Evolutionary conservation across 768 basidiomycete species (phyloP), one percentile per base, ranked within the genome.

Genomic region (Guyanaporus albipodus): DNA sequence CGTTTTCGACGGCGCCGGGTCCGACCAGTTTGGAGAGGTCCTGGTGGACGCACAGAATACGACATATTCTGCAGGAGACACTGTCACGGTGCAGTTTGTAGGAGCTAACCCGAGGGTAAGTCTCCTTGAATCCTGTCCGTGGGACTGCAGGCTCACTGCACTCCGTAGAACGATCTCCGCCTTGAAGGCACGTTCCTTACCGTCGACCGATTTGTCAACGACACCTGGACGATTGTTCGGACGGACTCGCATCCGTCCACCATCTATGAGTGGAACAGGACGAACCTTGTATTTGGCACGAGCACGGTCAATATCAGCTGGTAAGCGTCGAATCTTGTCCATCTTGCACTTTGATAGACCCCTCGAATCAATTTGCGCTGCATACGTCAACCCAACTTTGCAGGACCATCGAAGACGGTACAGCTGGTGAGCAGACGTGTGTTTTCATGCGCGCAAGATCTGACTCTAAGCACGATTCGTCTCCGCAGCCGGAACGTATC

Each of bases 171-270:
- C 56, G 89, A 90, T 58, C 74, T 88, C 26, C 78, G 80, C 19
- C 71, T 89, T 10, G 86, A 87, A 56, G 74, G 73, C 35, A 87
- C 86, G 1, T 89, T 85, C 73, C 67, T 90, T 35, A 78, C 74
- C 1, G 76, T 90, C 32, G 84, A 89, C 48, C 74, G 70, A 41
- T 62, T 73, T 27, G 64, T 72, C 7, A 58, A 68, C 14, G 73
- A 70, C 23, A 54, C 67, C 42, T 90, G 85, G 86, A 67, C 49
- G 48, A 59, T 73, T 1, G 77, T 83, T 27, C 73, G 80, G 42
- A 80, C 83, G 12, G 88, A 91, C 65, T 88, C 87, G 17, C 87
- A 89, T 62, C 85, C 85, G 24, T 87, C 84, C 4, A 88, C 87
- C 1, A 73, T 71, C 17, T 87, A 77, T 56, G 70, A 72, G 47